phyloP scores from a whole-genome alignment of 2,329 filamentous ascomycete genomes.

The Aspergillus sp. region DNA sequence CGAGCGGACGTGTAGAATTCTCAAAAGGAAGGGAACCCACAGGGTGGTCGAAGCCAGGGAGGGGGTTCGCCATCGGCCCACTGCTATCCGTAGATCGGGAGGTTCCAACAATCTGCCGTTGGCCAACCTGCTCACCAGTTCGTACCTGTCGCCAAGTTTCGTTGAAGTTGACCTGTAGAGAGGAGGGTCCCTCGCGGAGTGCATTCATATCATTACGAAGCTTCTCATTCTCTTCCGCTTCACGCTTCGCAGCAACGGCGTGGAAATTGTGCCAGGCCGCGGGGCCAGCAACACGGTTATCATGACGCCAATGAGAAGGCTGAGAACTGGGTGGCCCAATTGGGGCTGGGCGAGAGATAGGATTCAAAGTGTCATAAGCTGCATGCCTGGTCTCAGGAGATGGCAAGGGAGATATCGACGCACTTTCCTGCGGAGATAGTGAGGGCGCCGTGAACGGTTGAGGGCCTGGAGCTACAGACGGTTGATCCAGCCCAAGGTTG shows the following conservation, averaged over 20 bases:
- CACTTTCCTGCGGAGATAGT: conserved; percentile 32
- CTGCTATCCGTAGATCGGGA: conserved; percentile 29
- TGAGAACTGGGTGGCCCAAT: conserved; percentile 46
- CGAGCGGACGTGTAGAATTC: conserved; percentile 30
- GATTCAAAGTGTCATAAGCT: conserved; percentile 37
- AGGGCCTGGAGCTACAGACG: conserved; percentile 31
- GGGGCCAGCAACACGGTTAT: conserved; percentile 26
- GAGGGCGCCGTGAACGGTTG: conserved; percentile 30
- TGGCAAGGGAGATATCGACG: conserved; percentile 33
- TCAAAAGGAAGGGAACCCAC: conserved; percentile 37
- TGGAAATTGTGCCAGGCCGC: conserved; percentile 47
- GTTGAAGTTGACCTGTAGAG: conserved; percentile 37
- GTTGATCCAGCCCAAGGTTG: conserved; percentile 39
- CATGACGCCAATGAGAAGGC: conserved; percentile 28
- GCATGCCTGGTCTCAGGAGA: conserved; percentile 39
- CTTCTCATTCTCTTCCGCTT: conserved; percentile 41
- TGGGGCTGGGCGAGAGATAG: conserved; percentile 43
- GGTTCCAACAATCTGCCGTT: conserved; percentile 38
- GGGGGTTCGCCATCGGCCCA: conserved; percentile 27
- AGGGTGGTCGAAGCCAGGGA: conserved; percentile 36
- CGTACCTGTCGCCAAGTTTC: conserved; percentile 49
- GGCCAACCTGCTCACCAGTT: conserved; percentile 37
- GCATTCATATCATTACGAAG: conserved; percentile 39
- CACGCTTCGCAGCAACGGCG: conserved; percentile 35
- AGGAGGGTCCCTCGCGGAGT: conserved; percentile 33